Evolutionary conservation across 2,329 filamentous ascomycete species (phyloP).

Genomic region (Salinomyces thailandicus): DNA sequence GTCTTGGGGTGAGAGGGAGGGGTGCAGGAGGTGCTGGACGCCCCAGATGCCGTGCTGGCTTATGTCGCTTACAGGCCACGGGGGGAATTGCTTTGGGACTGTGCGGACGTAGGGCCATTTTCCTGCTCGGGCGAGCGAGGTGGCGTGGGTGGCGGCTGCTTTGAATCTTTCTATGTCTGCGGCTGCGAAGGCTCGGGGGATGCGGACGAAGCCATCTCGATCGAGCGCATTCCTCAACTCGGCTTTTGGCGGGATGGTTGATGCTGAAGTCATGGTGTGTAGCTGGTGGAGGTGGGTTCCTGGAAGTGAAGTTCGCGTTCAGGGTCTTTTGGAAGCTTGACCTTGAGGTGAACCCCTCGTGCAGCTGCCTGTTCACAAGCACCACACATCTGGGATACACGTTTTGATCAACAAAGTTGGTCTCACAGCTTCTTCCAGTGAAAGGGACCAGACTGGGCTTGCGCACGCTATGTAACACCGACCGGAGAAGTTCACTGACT

Average conservation of each 20-base stretch:
- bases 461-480: too few relatives aligned
- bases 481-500: too few relatives aligned
- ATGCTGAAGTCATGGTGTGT: too few relatives aligned
- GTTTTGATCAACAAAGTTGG: too few relatives aligned
- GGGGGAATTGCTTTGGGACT: constrained; percentile 82
- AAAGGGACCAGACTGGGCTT: too few relatives aligned
- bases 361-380: too few relatives aligned
- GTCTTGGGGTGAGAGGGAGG: constrained; percentile 49
- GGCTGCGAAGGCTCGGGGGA: constrained; percentile 53
- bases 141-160: constrained; percentile 47
- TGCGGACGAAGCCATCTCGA: constrained; percentile 63
- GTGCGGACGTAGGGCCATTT: constrained; percentile 74
- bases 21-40: constrained; percentile 75
- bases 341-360: too few relatives aligned
- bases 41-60: constrained; percentile 68
- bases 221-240: constrained; percentile 47
- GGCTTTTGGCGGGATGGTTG: constrained; percentile 1
- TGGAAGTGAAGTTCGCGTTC: too few relatives aligned
- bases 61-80: constrained; percentile 50
- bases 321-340: too few relatives aligned
- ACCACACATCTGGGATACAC: too few relatives aligned
- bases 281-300: too few relatives aligned
- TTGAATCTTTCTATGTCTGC: constrained; percentile 50
- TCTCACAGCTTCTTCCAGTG: too few relatives aligned
- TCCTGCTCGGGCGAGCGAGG: constrained; percentile 54